phyloP scores from a whole-genome alignment of 768 basidiomycete genomes.

The Gyrodon lividus region DNA sequence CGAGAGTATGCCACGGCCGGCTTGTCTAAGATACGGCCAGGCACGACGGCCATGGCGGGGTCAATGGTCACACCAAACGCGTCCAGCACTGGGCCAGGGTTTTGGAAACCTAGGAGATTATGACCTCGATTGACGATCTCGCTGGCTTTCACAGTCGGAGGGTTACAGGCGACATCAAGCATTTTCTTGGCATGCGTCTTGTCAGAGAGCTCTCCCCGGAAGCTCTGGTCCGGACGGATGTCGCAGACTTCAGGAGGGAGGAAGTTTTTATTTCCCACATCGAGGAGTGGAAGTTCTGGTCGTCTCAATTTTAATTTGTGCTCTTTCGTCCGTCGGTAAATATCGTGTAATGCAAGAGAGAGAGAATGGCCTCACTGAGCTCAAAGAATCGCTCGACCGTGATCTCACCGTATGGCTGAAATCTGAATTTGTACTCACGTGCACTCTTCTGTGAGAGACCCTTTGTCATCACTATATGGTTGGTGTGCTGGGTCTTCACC shows the following conservation, averaged over 20 bases:
- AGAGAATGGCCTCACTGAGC: background rate
- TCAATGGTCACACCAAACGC: constrained; percentile 42
- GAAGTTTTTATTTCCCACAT: constrained; percentile 34
- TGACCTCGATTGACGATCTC: constrained; percentile 39
- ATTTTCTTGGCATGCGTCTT: constrained; percentile 40
- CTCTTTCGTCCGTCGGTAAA: constrained; percentile 23
- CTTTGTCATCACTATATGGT: constrained; percentile 66
- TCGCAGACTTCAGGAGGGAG: constrained; percentile 45
- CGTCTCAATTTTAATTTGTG: constrained; percentile 34
- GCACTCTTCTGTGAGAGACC: constrained; percentile 40
- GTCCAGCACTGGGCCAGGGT: constrained; percentile 24
- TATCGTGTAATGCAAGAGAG: background rate
- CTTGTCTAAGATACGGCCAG: constrained; percentile 41
- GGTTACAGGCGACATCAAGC: constrained; percentile 41
- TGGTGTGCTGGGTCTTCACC: constrained; percentile 58
- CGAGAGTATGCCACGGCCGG: constrained; percentile 39
- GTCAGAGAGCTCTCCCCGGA: constrained; percentile 42
- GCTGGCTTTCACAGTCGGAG: constrained; percentile 39
- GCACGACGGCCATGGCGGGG: constrained; percentile 43
- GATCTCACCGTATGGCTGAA: constrained; percentile 30
- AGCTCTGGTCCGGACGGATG: constrained; percentile 37
- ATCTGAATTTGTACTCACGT: constrained; percentile 34
- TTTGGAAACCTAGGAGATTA: constrained; percentile 34
- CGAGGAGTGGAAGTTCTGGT: constrained; percentile 39
- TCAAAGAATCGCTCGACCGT: constrained; percentile 19